Evolutionary conservation across 371 early-diverging fungal species (phyloP).

Genomic region (Blastocladiella emersonii): DNA sequence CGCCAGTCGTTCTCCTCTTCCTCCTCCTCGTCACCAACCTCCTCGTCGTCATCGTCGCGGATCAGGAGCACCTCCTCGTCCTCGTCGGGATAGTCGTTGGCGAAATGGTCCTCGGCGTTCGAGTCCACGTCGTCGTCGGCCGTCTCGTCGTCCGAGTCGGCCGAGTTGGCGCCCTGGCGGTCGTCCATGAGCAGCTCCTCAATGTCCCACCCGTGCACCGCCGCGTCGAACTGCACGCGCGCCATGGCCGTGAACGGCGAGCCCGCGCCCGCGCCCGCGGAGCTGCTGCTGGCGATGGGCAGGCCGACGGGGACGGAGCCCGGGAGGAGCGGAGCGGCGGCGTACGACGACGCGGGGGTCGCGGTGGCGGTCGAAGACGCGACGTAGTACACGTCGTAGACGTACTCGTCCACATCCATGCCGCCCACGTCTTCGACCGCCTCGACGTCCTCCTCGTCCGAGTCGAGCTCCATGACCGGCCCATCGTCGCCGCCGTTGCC

Average conservation of each 20-base stretch:
- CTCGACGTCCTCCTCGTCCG: background rate
- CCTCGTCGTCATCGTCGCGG: constrained; percentile 8
- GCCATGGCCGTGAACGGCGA: background rate
- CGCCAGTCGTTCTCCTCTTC: constrained; percentile 7
- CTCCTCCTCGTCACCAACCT: constrained; percentile 5
- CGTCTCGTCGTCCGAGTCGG: background rate
- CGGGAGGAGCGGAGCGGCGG: too few relatives aligned
- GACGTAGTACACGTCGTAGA: too few relatives aligned
- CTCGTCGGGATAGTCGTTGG: background rate
- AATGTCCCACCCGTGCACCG: background rate
- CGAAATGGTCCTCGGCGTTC: background rate
- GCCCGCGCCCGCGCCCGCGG: background rate
- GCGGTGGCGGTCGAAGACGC: background rate
- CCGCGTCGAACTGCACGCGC: background rate
- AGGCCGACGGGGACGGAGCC: too few relatives aligned
- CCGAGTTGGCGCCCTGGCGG: background rate
- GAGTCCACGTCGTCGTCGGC: background rate
- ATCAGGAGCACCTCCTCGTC: background rate
- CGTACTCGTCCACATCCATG: too few relatives aligned
- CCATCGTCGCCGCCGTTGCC: background rate
- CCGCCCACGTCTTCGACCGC: background rate
- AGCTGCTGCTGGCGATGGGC: background rate
- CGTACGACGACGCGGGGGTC: background rate
- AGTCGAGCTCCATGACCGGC: background rate
- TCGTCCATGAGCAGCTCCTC: background rate